Conservation (phyloP, 2,329 filamentous ascomycete genomes). For the Tolypocladium tropicale region DNA sequence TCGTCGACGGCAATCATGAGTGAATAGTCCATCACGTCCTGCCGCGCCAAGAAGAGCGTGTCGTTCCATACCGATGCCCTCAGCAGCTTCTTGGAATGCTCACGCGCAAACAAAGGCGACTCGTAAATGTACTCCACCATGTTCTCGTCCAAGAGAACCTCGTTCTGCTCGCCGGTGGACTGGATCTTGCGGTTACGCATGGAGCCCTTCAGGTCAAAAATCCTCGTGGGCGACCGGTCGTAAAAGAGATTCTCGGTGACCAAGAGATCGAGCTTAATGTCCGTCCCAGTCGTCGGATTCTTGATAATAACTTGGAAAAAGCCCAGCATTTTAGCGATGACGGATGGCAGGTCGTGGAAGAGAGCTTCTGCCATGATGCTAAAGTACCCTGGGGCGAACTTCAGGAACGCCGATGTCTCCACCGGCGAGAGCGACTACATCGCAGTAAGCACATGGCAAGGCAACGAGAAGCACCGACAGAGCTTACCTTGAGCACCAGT, state of each 20-base stretch:
- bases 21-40: constrained; percentile 98
- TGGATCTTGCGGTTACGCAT: constrained; percentile 99
- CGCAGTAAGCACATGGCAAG: constrained; percentile 5
- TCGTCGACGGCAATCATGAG: constrained; percentile 98
- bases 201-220: constrained; percentile 92
- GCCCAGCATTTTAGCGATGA: constrained; percentile 98
- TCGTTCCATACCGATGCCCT: constrained; percentile 94
- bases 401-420: constrained; percentile 87
- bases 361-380: constrained; percentile 93
- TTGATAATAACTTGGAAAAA: constrained; percentile 98
- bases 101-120: constrained; percentile 85
- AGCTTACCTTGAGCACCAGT: constrained; percentile 66
- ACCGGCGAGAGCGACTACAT: constrained; percentile 72
- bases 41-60: constrained; percentile 84
- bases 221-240: constrained; percentile 78
- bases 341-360: constrained; percentile 89
- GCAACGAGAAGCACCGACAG: background rate
- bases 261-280: constrained; percentile 89
- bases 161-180: constrained; percentile 88
- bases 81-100: constrained; percentile 91
- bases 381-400: constrained; percentile 95
- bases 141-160: constrained; percentile 94
- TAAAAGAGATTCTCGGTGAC: constrained; percentile 99
- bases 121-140: constrained; percentile 99
- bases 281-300: constrained; percentile 80